Evolutionary conservation across 2,329 filamentous ascomycete species (phyloP), one percentile per base, ranked within the genome.

Genomic region (Aureobasidium sp.): DNA sequence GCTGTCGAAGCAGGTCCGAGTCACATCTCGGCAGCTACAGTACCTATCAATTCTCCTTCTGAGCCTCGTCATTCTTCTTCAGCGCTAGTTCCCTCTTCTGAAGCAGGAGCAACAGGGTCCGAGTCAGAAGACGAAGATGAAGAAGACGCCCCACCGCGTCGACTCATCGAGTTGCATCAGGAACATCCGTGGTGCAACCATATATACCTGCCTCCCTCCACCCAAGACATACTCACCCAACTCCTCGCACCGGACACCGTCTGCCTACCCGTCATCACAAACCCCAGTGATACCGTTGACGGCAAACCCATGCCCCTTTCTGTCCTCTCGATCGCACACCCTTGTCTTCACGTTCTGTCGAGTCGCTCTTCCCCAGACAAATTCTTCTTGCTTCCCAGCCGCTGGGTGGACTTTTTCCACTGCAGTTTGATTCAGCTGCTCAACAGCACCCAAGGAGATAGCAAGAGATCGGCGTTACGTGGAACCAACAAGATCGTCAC

Each of bases 161-260:
- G 56, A 1, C 45, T 59, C 5, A 27, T 59, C 35, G 56, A 59
- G 31, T 22, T 59, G 44, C 35, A 49, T 35, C 42, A 45, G 1
- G 29, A 49, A 6, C 56, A 59, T 22, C 56, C 56, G 8, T 59
- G 42, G 44, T 39, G 44, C 42, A 59, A 59, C 56, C 56, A 59
- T 40, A 59, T 49, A 49, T 59, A 39, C 35, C 44, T 49, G 7
- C 44, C 56, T 49, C 44, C 40, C 27, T 40, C 56, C 22, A 14
- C 40, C 15, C 56, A 59, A 19, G 40, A 59, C 17, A 2, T 17
- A 0, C 56, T 59, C 17, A 39, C 45, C 15, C 56, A 49, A 2
- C 56, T 59, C 31, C 45, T 59, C 22, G 27, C 31, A 1, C 33
- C 44, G 22, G 42, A 39, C 33, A 42, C 56, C 31, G n/a, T 45